Conservation (phyloP, 306 rosid species). For the Benincasa hispida region DNA sequence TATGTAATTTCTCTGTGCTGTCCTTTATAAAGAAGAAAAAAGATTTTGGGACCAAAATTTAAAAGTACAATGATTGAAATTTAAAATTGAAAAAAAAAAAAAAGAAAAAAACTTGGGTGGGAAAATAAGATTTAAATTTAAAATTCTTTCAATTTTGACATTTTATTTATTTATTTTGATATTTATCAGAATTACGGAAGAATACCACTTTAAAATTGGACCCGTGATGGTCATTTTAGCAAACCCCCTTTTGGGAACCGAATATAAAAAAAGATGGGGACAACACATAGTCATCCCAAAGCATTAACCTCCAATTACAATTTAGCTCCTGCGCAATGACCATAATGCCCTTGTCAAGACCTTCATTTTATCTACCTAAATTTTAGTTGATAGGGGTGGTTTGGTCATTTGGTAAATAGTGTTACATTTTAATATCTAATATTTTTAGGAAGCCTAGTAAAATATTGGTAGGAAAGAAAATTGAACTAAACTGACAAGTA, state of each 20-base stretch:
- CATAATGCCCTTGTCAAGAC: not conserved
- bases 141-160: not conserved
- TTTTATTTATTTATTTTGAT: not conserved
- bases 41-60: not conserved
- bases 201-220: not conserved
- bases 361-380: not conserved
- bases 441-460: not conserved
- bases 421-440: not conserved
- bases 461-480: not conserved
- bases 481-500: not conserved
- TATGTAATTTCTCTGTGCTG: not conserved
- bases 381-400: not conserved
- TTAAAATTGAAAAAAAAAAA: no score
- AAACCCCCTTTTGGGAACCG: not conserved
- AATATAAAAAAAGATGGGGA: slow-evolving; percentile 3
- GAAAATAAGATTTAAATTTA: not conserved
- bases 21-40: not conserved
- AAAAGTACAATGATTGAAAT: not conserved
- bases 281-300: not conserved
- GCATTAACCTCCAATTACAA: not conserved
- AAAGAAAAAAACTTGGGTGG: not conserved
- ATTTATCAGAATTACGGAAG: not conserved
- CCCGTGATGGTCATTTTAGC: not conserved
- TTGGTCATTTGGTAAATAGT: not conserved
- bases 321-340: not conserved